Percentiles rank a stretch among this genome's conserved stretches.
Evolutionary conservation across 192 early-diverging fungal species (phyloP).

Genomic region (Umbelopsis vinacea): DNA sequence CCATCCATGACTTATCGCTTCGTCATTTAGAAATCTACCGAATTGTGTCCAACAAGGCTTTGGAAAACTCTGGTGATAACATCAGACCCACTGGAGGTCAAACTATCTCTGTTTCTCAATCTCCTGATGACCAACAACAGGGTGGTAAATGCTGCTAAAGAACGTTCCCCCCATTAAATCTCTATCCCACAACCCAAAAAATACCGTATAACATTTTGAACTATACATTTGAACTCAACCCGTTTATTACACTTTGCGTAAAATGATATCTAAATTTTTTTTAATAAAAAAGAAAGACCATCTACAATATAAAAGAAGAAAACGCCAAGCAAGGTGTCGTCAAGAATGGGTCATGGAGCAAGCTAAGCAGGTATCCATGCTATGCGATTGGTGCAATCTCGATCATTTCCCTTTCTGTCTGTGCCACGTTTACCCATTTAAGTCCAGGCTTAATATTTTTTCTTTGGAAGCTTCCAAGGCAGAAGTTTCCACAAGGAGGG

Average conservation of each 20-base stretch:
- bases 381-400: too few species aligned
- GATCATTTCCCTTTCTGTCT: too few species aligned
- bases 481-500: too few species aligned
- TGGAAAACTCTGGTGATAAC: constrained; percentile 79
- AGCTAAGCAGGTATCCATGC: too few species aligned
- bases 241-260: background rate
- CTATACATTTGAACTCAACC: too few species aligned
- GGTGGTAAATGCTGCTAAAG: constrained; percentile 74
- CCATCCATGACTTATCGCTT: background rate
- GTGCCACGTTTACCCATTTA: too few species aligned
- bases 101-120: constrained; percentile 70
- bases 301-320: too few species aligned
- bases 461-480: too few species aligned
- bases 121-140: constrained; percentile 64
- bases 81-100: constrained; percentile 73
- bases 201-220: background rate
- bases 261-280: constrained; percentile 11
- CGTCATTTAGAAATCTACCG: constrained; percentile 83
- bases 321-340: too few species aligned
- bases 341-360: too few species aligned
- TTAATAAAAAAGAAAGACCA: too few species aligned
- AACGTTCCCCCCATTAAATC: background rate
- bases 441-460: too few species aligned
- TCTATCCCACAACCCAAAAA: constrained; percentile 1
- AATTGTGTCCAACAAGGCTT: constrained; percentile 95